phyloP scores from a whole-genome alignment of 176 grass and related monocot species.

The Secale cereale region DNA sequence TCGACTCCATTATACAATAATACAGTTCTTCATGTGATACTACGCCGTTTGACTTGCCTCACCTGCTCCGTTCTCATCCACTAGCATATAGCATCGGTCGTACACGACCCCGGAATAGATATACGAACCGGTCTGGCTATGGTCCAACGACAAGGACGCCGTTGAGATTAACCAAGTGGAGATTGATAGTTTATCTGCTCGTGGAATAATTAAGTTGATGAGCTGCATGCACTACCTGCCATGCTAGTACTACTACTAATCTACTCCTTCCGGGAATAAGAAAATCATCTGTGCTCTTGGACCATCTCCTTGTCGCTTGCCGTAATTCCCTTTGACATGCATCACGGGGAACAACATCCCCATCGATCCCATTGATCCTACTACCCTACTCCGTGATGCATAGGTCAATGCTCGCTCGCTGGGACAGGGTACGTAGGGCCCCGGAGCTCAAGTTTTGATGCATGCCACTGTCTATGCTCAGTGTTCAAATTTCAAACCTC shows the following conservation, averaged over 20 bases:
- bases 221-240: too few relatives aligned
- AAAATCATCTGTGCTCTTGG: too few relatives aligned
- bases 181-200: too few relatives aligned
- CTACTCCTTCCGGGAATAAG: too few relatives aligned
- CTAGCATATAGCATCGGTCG: neutral
- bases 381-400: neutral
- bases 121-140: neutral
- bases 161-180: neutral
- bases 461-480: neutral
- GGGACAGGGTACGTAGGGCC: too few relatives aligned
- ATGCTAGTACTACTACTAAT: too few relatives aligned
- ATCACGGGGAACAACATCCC: neutral
- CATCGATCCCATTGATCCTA: neutral
- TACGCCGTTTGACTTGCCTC: constrained; percentile 45
- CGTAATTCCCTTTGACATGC: neutral
- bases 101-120: constrained; percentile 7
- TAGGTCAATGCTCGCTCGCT: neutral
- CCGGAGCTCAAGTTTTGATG: neutral
- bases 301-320: neutral
- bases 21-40: constrained; percentile 10
- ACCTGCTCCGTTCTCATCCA: constrained; percentile 34
- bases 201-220: too few relatives aligned
- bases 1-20: neutral
- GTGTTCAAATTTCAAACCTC: neutral
- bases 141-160: neutral